A percentile compares a stretch with the other conserved stretches of the same genome.
These are phyloP conservation scores for Barbatosphaeria neglecta DNA, from an alignment of 495 filamentous ascomycete species.

Conservation along the genomic window DNA sequence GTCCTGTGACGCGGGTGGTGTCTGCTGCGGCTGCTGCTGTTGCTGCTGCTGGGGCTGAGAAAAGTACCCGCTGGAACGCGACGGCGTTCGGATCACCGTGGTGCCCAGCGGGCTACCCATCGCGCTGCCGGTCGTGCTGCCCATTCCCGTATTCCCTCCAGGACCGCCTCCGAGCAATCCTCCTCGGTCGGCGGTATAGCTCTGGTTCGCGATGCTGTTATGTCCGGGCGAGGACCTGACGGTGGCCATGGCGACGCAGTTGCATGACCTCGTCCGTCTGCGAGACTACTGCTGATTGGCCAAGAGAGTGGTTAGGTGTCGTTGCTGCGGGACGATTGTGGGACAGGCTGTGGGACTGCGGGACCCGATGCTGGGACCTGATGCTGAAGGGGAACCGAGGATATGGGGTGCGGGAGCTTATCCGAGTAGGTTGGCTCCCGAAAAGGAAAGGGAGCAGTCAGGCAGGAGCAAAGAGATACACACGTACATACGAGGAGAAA, in stretches of 20 bases:
- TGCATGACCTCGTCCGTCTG: background rate
- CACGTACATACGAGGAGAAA: background rate
- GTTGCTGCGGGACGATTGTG: background rate
- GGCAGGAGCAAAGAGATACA: background rate
- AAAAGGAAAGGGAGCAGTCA: background rate
- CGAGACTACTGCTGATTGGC: background rate
- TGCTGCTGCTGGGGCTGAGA: slow-evolving; percentile 1
- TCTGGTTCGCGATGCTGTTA: background rate
- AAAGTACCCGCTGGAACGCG: background rate
- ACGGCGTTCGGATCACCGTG: background rate
- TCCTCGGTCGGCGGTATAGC: background rate
- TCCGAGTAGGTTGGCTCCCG: too few species aligned
- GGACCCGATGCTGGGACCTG: too few species aligned
- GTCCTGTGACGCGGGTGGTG: slow-evolving; percentile 14
- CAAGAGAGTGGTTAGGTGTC: background rate
- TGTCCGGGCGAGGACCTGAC: background rate
- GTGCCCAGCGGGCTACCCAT: too few species aligned
- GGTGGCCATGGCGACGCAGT: background rate
- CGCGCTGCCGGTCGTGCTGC: too few species aligned
- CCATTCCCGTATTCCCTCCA: background rate
- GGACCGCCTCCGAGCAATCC: background rate
- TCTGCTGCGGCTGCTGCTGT: slow-evolving; percentile 6
- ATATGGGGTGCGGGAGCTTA: too few species aligned
- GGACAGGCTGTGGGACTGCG: too few species aligned
- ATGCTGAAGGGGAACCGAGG: too few species aligned